Base-by-base conservation (phyloP, 495 filamentous ascomycete genomes). In the Cercophora scortea region DNA sequence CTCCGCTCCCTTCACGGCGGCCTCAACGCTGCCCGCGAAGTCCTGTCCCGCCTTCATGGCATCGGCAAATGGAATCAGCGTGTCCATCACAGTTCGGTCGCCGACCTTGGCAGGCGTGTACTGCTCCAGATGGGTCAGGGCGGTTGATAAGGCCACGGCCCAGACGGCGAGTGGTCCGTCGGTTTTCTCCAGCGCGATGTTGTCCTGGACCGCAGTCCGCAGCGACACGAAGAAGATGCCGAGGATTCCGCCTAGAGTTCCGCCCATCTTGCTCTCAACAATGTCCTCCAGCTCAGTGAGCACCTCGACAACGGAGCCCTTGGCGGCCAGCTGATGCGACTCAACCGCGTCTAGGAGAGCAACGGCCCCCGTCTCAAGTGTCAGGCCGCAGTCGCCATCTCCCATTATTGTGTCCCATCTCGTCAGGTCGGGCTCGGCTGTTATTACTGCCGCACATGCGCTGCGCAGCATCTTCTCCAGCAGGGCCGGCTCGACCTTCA, bases 341-440 rank as follows among this genome's bases (percentile, higher is more conserved):
- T 71, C 61, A 5, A 75, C 51, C 6, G 70, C 72, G 12, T 72
- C 68, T 3, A 76, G 54, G 2, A 76, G 63, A 13, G 61, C 66
- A 10, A 32, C 67, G 0, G 73, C 72, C 13, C 73, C 73, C 8
- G 66, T 74, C 54, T 79, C 71, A 8, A 84, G 72, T 12, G 79
- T 80, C 66, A 83, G 74, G 18, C 81, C 81, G 58, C 81, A 84
- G 60, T 84, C 81, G 9, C 81, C 81, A 61, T 84, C 81, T 35
- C 81, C 81, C 81, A 84, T 84, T 49, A 80, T 64, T 32, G 79
- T 79, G 63, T 84, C 81, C 74, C 74, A 84, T 54, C 74, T 76
- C 1, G 81, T 84, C 36, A 84, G 64, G 49, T 78, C 71, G 0
- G 81, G 81, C 60, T 84, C 81, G 1, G 79, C 75, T 13, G 60